Percentiles rank a stretch among this genome's conserved stretches.
Evolutionary conservation across 371 early-diverging fungal species (phyloP).

Genomic region (Mucor plumbeus): DNA sequence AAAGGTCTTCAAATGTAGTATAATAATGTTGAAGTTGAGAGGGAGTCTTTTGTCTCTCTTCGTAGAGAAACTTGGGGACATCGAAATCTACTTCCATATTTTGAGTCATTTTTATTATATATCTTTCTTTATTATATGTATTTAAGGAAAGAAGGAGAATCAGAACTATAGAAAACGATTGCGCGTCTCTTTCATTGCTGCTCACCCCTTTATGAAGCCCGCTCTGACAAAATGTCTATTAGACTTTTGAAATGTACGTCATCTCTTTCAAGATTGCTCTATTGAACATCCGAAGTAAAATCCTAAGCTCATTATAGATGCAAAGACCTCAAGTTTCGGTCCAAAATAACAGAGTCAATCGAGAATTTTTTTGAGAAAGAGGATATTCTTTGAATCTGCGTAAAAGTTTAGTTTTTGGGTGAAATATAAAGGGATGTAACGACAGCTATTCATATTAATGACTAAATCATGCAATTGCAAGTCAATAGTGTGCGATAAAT

Average conservation of each 20-base stretch:
- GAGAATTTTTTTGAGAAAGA: too few relatives aligned
- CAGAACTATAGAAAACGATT: neutral
- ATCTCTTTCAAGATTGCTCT: neutral
- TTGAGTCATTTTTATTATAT: slow-evolving; percentile 41
- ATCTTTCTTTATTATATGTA: neutral
- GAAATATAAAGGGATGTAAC: too few relatives aligned
- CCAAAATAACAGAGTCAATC: too few relatives aligned
- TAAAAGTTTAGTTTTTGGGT: too few relatives aligned
- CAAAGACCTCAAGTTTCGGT: too few relatives aligned
- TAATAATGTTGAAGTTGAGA: slow-evolving; percentile 74
- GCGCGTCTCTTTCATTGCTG: slow-evolving; percentile 9
- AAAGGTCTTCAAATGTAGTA: slow-evolving; percentile 83
- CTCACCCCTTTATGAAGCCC: neutral
- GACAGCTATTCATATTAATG: too few relatives aligned
- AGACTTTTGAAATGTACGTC: neutral
- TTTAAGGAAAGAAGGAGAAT: slow-evolving; percentile 8
- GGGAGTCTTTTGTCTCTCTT: slow-evolving; percentile 73
- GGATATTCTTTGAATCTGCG: too few relatives aligned
- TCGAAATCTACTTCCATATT: slow-evolving; percentile 86
- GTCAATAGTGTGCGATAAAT: too few relatives aligned
- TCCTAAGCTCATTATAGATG: too few relatives aligned
- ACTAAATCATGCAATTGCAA: too few relatives aligned
- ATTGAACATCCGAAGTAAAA: neutral
- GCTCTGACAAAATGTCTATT: neutral
- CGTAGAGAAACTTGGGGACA: slow-evolving; percentile 74